Evolutionary conservation across 1,139 yeast species (phyloP), one percentile per base, ranked within the genome.

Genomic region (Barnettozyma hawaiiensis): DNA sequence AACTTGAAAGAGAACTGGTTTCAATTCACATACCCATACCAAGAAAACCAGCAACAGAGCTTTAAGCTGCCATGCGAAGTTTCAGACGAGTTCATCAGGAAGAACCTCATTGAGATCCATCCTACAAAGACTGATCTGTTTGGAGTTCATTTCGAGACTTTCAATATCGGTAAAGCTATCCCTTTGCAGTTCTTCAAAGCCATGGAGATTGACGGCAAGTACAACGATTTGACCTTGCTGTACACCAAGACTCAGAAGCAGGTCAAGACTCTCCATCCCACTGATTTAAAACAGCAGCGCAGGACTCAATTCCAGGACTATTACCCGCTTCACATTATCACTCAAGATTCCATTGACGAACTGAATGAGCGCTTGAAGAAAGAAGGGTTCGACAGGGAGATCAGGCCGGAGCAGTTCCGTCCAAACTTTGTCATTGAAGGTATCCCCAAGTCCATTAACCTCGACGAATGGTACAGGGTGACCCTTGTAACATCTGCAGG

Each of bases 291-390:
- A 22, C 23, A 45, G 2, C 40, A 48, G 14, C 47, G 62, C 38
- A 41, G 29, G 8, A 55, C 70, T 1, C 46, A 58, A 9, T 71
- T 68, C 54, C 76, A 70, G 45, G 76, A 71, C 50, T 64, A 67
- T 42, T 71, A 51, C 47, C 76, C 77, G 2, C 59, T 69, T 16
- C 57, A 69, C 37, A 47, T 71, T 32, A 54, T 66, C 41, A 58
- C 69, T 1, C 54, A 62, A 15, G 62, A 60, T 16, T 62, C 68
- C 10, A 48, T 65, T 20, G 63, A 57, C 6, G 62, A 57, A 18
- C 53, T 70, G 14, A 58, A 59, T 32, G 43, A 41, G 2, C 48
- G 53, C 8, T 57, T 64, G 14, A 35, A 31, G 10, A 42, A 45
- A 14, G 37, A 44, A 27, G 48, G 47, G 40, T 57, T n/a, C 44